Base-by-base conservation (phyloP, 2,329 filamentous ascomycete genomes). In the Orbilia javanica region DNA sequence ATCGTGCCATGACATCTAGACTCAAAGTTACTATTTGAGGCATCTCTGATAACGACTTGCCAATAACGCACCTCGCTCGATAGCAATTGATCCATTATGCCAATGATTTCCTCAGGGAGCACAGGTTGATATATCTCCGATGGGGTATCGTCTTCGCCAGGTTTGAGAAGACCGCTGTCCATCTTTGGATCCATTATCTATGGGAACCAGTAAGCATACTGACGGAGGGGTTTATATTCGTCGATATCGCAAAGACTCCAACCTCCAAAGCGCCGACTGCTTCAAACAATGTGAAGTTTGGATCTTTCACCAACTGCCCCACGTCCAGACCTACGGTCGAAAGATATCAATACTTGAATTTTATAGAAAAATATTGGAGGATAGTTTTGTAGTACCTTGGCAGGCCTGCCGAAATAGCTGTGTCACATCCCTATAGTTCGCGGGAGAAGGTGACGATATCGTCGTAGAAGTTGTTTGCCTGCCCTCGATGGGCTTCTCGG, bases 101-200 rank as follows among this genome's bases (percentile, higher is more conserved):
- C 95, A 67, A 99, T 86, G 0, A 97, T 89, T 84, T 99, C 91
- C 81, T 92, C 89, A 0, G 93, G 92, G 13, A 91, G 86, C 46
- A 97, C 85, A 5, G 88, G 86, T 55, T 87, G 86, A 50, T 89
- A 86, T 46, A 94, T 89, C 82, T 97, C 91, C 84, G 95, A 97
- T 79, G 95, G 91, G 76, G 97, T 93, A 36, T 95, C 88, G n/a
- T 90, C 90, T 82, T 97, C 93, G 31, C 91, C 92, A 6, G 91
- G 89, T 20, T 89, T 88, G 5, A 96, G 86, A 80, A 91, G 94
- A 29, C 96, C 96, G 83, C 93, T 97, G 84, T 99, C 96, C 96
- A 99, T 99, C 85, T 98, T 99, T 0, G 93, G 91, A 83, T 99
- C 96, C 93, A 97, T 97, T 81, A 99, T 97, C 96, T 99, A 82